A percentile compares a stretch with the other conserved stretches of the same genome.
Evolutionary conservation across 352 stramenopile genomes (phyloP).

Genomic region (Globisporangium okanoganense): DNA sequence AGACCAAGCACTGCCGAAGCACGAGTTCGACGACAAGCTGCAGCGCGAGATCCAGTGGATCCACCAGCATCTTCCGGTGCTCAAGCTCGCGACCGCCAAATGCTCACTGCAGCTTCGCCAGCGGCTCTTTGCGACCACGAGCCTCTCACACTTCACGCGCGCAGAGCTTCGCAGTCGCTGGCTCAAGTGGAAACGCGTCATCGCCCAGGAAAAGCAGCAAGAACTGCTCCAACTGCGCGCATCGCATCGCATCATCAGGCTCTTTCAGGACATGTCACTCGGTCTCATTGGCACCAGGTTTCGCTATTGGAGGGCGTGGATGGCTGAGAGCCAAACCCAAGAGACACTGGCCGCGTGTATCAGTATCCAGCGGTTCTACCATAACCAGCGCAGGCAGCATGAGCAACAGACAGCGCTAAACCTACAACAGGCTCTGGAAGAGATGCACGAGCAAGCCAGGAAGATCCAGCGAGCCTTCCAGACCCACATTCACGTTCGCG

Average conservation of each 20-base stretch:
- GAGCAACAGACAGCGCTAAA: slow-evolving; percentile 1
- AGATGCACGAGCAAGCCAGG: slow-evolving; percentile 17
- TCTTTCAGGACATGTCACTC: slow-evolving; percentile 21
- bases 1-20: background rate
- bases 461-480: slow-evolving; percentile 38
- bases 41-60: slow-evolving; percentile 57
- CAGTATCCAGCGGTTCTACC: slow-evolving; percentile 27
- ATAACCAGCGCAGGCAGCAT: background rate
- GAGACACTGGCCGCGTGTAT: slow-evolving; percentile 31
- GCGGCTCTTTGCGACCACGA: slow-evolving; percentile 33
- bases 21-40: slow-evolving; percentile 12
- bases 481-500: background rate
- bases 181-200: slow-evolving; percentile 24
- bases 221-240: slow-evolving; percentile 24
- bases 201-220: slow-evolving; percentile 23
- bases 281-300: slow-evolving; percentile 16
- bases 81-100: slow-evolving; percentile 40
- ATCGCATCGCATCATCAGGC: slow-evolving; percentile 23
- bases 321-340: slow-evolving; percentile 18
- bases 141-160: slow-evolving; percentile 25
- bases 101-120: slow-evolving; percentile 40
- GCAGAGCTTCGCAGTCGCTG: slow-evolving; percentile 21
- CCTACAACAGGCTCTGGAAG: slow-evolving; percentile 19
- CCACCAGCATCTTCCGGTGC: slow-evolving; percentile 48
- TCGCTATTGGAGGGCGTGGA: slow-evolving; percentile 16